Conservation (phyloP, 305 asterid species). For the Solanum hybrid region DNA sequence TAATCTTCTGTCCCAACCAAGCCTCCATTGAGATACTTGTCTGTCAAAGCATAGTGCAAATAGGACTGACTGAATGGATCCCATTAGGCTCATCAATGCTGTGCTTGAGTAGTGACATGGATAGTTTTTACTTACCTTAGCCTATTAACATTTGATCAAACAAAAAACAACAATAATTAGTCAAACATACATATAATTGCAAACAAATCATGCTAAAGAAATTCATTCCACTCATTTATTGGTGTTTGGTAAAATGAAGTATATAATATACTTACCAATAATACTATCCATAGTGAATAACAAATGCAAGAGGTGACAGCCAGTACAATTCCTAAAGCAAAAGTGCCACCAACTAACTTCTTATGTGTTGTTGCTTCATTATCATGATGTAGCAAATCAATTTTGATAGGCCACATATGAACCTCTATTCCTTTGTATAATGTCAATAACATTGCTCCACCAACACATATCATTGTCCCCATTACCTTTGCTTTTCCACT, state of each 20-base stretch:
- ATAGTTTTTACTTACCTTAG: conserved; percentile 12
- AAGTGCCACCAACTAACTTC: not conserved
- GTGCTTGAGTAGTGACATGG: conserved; percentile 25
- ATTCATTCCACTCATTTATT: not conserved
- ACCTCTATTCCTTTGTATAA: conserved; percentile 17
- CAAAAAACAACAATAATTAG: not conserved
- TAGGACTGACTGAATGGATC: conserved; percentile 12
- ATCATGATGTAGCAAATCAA: conserved; percentile 7
- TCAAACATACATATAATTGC: not conserved
- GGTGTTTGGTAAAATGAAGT: not conserved
- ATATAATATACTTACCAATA: conserved; percentile 9
- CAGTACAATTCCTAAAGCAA: conserved; percentile 11
- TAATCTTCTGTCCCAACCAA: conserved; percentile 22
- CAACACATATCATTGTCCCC: conserved; percentile 18
- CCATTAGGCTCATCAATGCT: conserved; percentile 21
- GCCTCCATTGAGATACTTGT: conserved; percentile 12
- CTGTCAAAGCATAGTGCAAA: conserved; percentile 14
- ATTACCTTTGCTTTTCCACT: conserved; percentile 22
- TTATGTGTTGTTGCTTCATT: not conserved
- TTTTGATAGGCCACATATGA: conserved; percentile 1
- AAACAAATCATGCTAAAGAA: not conserved
- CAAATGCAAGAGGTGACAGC: conserved; percentile 17
- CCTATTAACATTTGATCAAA: not conserved
- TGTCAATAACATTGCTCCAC: conserved; percentile 29
- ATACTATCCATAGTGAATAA: conserved; percentile 20